Evolutionary conservation across 345 rosid genomes (phyloP), one percentile per base, ranked within the genome.

Genomic region (Corchorus olitorius): DNA sequence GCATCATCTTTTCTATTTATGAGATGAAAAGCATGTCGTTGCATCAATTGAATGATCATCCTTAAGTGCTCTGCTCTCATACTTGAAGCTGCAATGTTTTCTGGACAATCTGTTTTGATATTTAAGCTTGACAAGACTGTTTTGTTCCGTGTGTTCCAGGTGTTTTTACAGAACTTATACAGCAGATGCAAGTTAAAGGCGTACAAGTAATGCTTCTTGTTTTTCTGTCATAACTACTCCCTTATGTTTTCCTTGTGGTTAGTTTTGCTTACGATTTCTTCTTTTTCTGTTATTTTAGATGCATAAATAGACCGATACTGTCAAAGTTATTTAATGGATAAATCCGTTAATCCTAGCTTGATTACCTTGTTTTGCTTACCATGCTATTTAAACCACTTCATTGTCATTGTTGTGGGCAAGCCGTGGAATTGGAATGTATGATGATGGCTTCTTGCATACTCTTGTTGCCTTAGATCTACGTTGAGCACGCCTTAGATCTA

Each of bases 121-220:
- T 75, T 55, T 37, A 65, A 69, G 49, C 45, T 58, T 5, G 72
- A n/a, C 3, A n/a, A 59, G 6, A 49, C 17, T 62, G 8, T 66
- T 81, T 60, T 64, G 52, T 78, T 54, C 52, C 70, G 73, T 80
- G 39, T 77, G 37, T 75, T 89, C 19, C 87, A 95, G 99, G 99
- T 80, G 99, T 96, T 17, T 96, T 96, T 86, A 96, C 99, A 0
- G 99, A 96, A 87, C 98, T 96, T 55, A 89, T 93, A 81, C 99
- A 96, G 56, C 99, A 96, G 81, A 93, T 96, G 94, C 97, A 90
- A 87, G 99, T 96, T 70, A 94, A 91, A 83, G 98, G 98, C 15
- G 97, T 90, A 70, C 98, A 95, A 93, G 99, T 95, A 88, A 73
- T 34, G 22, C 34, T 54, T 55, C 50, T 54, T 70, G 70, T 16